These are phyloP conservation scores for Hymenoscyphus fructigenus DNA, from an alignment of 2,329 filamentous ascomycete genomes.

Conservation along the genomic window DNA sequence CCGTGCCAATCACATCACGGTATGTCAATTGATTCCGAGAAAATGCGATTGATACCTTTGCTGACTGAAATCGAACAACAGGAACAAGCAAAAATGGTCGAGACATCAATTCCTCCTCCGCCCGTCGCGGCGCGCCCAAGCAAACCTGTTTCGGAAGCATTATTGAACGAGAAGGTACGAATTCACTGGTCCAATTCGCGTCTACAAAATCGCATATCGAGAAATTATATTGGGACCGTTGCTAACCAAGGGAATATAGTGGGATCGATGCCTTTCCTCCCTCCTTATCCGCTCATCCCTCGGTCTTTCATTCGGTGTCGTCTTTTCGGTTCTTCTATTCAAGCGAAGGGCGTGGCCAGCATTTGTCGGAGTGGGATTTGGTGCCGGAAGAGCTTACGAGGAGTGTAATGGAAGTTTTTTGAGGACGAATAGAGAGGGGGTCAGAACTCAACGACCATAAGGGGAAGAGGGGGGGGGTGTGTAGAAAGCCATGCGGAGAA, in stretches of 20 bases:
- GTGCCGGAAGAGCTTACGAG: conserved; percentile 94
- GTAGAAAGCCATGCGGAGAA: conserved; percentile 1
- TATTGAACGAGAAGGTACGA: conserved; percentile 95
- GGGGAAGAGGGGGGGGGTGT: background rate
- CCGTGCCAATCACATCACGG: conserved; percentile 14
- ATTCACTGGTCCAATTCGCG: background rate
- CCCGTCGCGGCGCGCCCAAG: conserved; percentile 65
- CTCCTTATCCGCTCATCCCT: conserved; percentile 95
- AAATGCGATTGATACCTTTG: background rate
- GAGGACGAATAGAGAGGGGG: conserved; percentile 31
- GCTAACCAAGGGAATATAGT: conserved; percentile 53
- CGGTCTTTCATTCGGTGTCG: conserved; percentile 93
- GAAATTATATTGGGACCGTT: background rate
- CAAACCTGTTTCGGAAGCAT: conserved; percentile 90
- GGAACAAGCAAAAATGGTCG: conserved; percentile 28
- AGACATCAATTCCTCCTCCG: conserved; percentile 47
- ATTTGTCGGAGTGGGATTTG: conserved; percentile 92
- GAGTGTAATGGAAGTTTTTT: conserved; percentile 72
- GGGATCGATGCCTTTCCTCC: conserved; percentile 98
- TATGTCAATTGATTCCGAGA: conserved; percentile 17
- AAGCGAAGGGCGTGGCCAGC: conserved; percentile 97
- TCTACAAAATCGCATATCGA: background rate
- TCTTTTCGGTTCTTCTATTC: conserved; percentile 98
- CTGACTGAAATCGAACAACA: background rate
- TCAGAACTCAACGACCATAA: conserved; percentile 32